Evolutionary conservation across 495 filamentous ascomycete genomes (phyloP).

Genomic region (Lasiosphaeria miniovina): DNA sequence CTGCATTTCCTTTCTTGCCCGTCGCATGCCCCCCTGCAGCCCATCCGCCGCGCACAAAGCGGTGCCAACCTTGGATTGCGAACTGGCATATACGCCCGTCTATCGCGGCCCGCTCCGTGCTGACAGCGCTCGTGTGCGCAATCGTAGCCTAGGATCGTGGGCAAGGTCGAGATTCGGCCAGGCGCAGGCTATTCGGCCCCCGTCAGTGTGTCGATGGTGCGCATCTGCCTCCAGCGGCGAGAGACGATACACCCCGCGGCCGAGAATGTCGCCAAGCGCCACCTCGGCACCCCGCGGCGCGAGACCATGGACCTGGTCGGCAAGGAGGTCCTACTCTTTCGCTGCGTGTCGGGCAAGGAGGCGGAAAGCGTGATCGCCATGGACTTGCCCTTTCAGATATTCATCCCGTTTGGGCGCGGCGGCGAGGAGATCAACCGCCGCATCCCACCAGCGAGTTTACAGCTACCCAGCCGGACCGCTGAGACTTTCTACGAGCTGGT

Average conservation of each 20-base stretch:
- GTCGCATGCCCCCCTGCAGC: conserved; percentile 5
- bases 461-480: conserved; percentile 84
- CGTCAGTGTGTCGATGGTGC: conserved; percentile 87
- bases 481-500: conserved; percentile 97
- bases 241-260: conserved; percentile 97
- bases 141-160: conserved; percentile 84
- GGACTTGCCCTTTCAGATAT: conserved; percentile 95
- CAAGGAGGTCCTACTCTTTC: conserved; percentile 89
- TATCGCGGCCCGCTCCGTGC: conserved; percentile 12
- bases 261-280: conserved; percentile 88
- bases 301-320: conserved; percentile 91
- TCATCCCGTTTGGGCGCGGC: conserved; percentile 90
- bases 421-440: conserved; percentile 82
- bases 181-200: conserved; percentile 77
- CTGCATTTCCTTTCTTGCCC: not conserved
- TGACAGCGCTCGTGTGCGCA: conserved; percentile 22
- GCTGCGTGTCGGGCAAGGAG: conserved; percentile 77
- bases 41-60: not conserved
- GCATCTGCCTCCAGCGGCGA: conserved; percentile 85
- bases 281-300: conserved; percentile 85
- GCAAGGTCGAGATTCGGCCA: conserved; percentile 96
- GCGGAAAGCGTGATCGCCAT: conserved; percentile 89
- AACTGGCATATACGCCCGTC: not conserved
- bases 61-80: not conserved
- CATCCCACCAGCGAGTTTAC: conserved; percentile 88